Base-by-base conservation (phyloP, 2,329 filamentous ascomycete genomes). In the Geosmithia morbida region DNA sequence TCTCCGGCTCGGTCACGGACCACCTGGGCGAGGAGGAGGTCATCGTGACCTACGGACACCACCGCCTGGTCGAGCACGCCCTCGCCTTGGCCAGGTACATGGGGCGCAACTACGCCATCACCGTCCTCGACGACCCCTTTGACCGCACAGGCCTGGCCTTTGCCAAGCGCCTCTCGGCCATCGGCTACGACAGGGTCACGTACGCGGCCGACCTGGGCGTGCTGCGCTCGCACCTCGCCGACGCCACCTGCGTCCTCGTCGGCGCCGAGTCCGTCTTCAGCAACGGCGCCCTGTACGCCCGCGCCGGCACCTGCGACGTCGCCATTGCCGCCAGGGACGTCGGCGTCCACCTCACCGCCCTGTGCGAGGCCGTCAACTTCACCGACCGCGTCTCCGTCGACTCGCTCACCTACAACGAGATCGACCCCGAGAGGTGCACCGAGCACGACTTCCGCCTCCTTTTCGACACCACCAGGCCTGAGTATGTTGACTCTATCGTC, bases 331-430 rank as follows among this genome's bases (percentile, higher is more conserved):
- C 89, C 6, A 79, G 82, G 46, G 79, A 85, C 48, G 72, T 80
- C 18, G 81, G 83, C 49, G 77, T 89, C 39, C 85, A 86, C 1
- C 87, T 97, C 49, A 81, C 94, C 33, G 87, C 94, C 2, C 84
- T 94, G 50, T 95, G 87, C 63, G 90, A 97, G 68, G 92, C 85
- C 3, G 82, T 97, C 67, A 98, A 97, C 66, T 96, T 97, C 62
- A 92, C 57, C 29, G 76, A 67, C 81, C 83, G 87, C 49, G 87
- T 96, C 11, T 85, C 87, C 7, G 79, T 94, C 14, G 92, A 97
- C 65, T 90, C 87, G 20, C 86, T 97, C 54, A 90, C 92, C 41
- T 83, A 87, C 57, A 98, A 98, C 62, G 92, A 98, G 68, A 83
- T 96, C 51, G 88, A 66, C 74, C 89, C 62, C 58, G 87, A 64